Evolutionary conservation across 1,284 basidiomycete species (phyloP), one percentile per base, ranked within the genome.

Genomic region (Ganoderma sinense): DNA sequence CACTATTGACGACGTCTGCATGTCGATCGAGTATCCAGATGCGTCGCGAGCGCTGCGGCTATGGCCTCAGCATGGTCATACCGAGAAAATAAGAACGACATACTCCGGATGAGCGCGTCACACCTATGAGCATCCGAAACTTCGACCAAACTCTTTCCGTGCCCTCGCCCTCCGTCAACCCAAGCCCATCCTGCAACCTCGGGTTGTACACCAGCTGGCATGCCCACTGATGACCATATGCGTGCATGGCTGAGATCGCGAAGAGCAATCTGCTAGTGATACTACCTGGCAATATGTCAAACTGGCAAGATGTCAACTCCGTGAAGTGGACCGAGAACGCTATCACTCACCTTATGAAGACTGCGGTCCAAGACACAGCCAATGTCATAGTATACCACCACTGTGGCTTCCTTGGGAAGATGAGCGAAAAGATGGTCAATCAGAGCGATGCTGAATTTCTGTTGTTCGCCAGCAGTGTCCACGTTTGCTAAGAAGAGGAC

Each of bases 131-230:
- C 48, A 76, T 77, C 0, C 77, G 67, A 0, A 81, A 66, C 0
- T 70, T 55, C 0, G 80, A 81, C 83, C 83, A 85, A 0, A 82
- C 65, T 10, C 81, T 64, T 61, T 84, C 82, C 0, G 78, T 75
- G 2, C 83, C 81, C 68, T 84, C 82, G 0, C 79, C 79, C 67
- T 84, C 81, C 0, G 78, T 77, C 0, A 82, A 55, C 0, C 82
- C 81, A 5, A 82, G 61, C 0, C 82, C 81, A 6, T 53, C 29
- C 0, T 73, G 68, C 4, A 82, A 55, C 0, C 80, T 65, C 1
- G 83, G 83, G 56, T 82, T 82, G 64, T 83, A 82, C 0, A 78
- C 69, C 0, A 84, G 70, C 65, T 85, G 84, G 53, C 83, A 84
- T 0, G 80, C 69, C 83, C 82, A 84, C 51, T 83, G 76, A 61